A percentile compares a stretch with the other conserved stretches of the same genome.
Conservation (phyloP, 2,329 filamentous ascomycete species). For the Atkinsonella texensis region DNA sequence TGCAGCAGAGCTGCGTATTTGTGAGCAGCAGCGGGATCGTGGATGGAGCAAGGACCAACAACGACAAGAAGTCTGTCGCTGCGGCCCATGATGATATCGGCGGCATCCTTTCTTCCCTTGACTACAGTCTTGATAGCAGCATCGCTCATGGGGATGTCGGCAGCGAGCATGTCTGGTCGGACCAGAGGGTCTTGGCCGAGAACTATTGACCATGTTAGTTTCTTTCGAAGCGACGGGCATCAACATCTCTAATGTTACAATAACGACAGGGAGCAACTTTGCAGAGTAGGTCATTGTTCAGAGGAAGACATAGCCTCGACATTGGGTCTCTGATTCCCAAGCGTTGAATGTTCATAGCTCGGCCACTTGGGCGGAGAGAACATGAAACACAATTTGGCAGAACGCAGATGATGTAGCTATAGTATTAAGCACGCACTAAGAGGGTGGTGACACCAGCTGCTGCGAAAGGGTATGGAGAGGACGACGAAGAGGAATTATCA, state of each 20-base stretch:
- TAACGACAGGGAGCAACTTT: not conserved
- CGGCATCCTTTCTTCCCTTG: conserved; percentile 54
- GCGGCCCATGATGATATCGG: conserved; percentile 64
- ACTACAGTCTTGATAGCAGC: conserved; percentile 55
- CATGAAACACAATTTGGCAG: no score
- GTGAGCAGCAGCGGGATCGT: conserved; percentile 78
- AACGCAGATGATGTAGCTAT: no score
- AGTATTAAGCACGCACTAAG: not conserved
- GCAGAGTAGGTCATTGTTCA: no score
- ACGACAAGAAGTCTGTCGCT: conserved; percentile 87
- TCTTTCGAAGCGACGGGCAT: not conserved
- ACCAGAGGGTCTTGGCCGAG: conserved; percentile 90
- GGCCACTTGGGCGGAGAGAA: no score
- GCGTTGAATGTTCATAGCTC: no score
- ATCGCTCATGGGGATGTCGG: conserved; percentile 65
- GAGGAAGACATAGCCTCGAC: no score
- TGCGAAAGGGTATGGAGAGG: not conserved
- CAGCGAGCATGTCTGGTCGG: conserved; percentile 73
- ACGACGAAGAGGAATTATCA: not conserved
- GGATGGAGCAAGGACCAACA: conserved; percentile 92
- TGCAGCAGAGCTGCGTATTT: conserved; percentile 80
- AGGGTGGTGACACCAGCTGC: not conserved
- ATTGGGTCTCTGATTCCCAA: no score
- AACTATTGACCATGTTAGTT: conserved; percentile 42
- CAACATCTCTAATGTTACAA: not conserved